Evolutionary conservation across 208 protist species (phyloP).

Genomic region (Leishmania tarentolae): DNA sequence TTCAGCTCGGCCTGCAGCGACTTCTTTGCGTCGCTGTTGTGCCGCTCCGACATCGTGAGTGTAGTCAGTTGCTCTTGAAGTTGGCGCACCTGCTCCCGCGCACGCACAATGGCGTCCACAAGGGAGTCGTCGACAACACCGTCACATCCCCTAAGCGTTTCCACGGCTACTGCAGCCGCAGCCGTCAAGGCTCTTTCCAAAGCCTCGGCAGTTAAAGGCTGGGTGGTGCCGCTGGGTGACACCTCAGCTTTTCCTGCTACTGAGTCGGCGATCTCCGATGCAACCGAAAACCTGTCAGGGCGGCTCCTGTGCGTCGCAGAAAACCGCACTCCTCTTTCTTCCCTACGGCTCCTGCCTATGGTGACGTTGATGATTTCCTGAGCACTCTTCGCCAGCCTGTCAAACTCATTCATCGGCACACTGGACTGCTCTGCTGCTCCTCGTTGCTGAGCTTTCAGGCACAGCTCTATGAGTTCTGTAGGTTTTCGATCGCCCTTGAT

Average conservation of each 20-base stretch:
- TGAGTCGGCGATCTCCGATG: not conserved
- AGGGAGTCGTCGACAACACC: constrained; percentile 1
- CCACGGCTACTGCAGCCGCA: not conserved
- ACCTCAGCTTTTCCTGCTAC: not conserved
- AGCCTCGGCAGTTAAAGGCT: not conserved
- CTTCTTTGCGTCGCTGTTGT: constrained; percentile 1
- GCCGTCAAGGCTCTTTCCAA: constrained; percentile 1
- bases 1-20: not conserved
- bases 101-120: constrained; percentile 15
- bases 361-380: constrained; percentile 11
- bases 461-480: constrained; percentile 15
- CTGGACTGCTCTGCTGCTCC: constrained; percentile 16
- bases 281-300: not conserved
- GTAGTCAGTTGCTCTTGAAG: constrained; percentile 13
- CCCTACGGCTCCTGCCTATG: constrained; percentile 2
- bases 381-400: constrained; percentile 22
- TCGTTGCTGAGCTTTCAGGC: constrained; percentile 5
- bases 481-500: constrained; percentile 15
- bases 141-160: not conserved
- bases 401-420: constrained; percentile 31
- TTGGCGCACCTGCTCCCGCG: constrained; percentile 15
- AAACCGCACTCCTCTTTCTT: not conserved
- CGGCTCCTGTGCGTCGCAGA: not conserved
- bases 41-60: not conserved
- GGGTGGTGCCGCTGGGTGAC: not conserved